phyloP scores from a whole-genome alignment of 2,329 filamentous ascomycete species.

The Apiospora arundinis region DNA sequence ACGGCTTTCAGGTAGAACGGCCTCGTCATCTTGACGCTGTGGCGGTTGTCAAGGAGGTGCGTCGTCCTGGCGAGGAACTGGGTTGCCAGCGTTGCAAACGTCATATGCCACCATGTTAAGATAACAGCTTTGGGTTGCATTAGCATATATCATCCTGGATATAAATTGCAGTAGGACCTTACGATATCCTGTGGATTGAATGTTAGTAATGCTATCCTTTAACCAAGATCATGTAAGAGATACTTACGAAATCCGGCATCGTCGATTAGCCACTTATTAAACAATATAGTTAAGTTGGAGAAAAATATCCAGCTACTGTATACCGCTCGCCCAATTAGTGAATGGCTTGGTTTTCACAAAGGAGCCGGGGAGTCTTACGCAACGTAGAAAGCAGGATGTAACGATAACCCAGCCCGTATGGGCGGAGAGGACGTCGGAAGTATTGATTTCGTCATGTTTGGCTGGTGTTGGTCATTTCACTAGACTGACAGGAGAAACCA shows the following conservation, averaged over 20 bases:
- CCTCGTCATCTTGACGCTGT: conserved; percentile 66
- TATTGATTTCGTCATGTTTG: conserved; percentile 14
- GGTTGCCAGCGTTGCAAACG: conserved; percentile 70
- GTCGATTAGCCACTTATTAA: conserved; percentile 90
- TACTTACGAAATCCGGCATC: conserved; percentile 75
- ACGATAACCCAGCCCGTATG: conserved; percentile 21
- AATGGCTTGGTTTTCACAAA: not conserved
- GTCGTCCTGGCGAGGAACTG: conserved; percentile 71
- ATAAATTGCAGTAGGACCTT: conserved; percentile 20
- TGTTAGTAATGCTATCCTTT: not conserved
- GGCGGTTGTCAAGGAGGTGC: conserved; percentile 66
- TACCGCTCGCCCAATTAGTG: not conserved
- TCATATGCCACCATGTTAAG: conserved; percentile 72
- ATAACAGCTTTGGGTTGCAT: conserved; percentile 52
- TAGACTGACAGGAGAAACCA: not conserved
- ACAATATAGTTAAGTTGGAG: conserved; percentile 84
- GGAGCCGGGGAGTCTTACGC: not conserved
- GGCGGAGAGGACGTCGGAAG: conserved; percentile 18
- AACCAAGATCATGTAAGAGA: not conserved
- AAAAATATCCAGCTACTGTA: conserved; percentile 78
- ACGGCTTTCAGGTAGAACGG: conserved; percentile 67
- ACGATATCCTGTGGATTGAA: conserved; percentile 27
- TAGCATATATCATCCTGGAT: not conserved
- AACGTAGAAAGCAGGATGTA: conserved; percentile 19
- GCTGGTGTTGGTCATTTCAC: not conserved